These are phyloP conservation scores for Blastocystis sp. DNA, from an alignment of 352 stramenopile species.

Conservation along the genomic window DNA sequence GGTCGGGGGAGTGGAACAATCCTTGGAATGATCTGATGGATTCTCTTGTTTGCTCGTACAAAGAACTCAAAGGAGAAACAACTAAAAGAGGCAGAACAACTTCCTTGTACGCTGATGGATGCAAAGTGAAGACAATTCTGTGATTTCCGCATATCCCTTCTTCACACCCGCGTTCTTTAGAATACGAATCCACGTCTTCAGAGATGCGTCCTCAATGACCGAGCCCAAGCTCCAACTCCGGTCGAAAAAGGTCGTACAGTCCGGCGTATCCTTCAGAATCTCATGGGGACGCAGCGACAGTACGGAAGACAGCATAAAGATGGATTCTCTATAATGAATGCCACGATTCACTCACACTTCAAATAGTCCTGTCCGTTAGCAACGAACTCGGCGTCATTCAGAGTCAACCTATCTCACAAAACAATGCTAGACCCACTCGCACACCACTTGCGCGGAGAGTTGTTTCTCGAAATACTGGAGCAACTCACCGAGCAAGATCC, in stretches of 20 bases:
- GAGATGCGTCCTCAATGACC: background rate
- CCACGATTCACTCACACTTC: background rate
- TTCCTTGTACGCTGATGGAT: background rate
- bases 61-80: background rate
- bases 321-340: conserved; percentile 1
- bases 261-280: background rate
- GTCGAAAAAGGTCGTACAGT: background rate
- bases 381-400: conserved; percentile 42
- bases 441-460: background rate
- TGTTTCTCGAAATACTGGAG: conserved; percentile 37
- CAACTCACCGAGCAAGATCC: background rate
- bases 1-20: background rate
- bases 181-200: background rate
- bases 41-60: background rate
- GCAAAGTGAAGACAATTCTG: background rate
- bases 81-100: conserved; percentile 17
- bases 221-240: conserved; percentile 11
- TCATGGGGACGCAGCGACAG: background rate
- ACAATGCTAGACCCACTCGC: background rate
- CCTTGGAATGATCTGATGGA: background rate
- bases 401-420: background rate
- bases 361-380: conserved; percentile 7
- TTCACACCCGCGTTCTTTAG: background rate
- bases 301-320: conserved; percentile 1
- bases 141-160: background rate